phyloP scores from a whole-genome alignment of 1,284 basidiomycete species.

The Trichosporon asahii region DNA sequence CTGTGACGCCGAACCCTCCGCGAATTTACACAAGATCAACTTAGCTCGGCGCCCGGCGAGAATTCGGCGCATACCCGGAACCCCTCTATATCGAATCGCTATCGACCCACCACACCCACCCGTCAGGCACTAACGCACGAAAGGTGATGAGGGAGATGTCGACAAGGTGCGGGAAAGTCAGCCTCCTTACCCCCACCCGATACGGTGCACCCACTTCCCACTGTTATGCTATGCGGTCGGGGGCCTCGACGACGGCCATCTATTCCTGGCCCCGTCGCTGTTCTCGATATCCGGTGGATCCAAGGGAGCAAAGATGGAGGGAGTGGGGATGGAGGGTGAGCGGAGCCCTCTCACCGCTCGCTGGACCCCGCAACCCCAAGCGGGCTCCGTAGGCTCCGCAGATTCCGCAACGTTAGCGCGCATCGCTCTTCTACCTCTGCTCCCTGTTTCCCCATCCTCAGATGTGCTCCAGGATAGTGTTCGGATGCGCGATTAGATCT shows the following conservation, averaged over 20 bases:
- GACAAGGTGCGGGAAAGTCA: too few relatives aligned
- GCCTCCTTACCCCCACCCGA: too few relatives aligned
- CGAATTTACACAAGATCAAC: not conserved
- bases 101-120: not conserved
- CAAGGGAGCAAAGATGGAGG: too few relatives aligned
- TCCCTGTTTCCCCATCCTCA: not conserved
- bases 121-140: not conserved
- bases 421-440: not conserved
- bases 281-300: not conserved
- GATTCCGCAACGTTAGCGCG: not conserved
- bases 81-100: not conserved
- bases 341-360: not conserved
- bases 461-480: too few relatives aligned
- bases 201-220: not conserved
- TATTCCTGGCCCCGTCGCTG: not conserved
- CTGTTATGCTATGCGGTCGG: not conserved
- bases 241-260: not conserved
- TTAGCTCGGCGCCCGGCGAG: not conserved
- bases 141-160: too few relatives aligned
- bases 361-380: not conserved
- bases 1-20: not conserved
- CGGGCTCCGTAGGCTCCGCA: not conserved
- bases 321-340: not conserved
- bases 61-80: not conserved
- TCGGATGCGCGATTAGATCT: conserved; percentile 1